phyloP scores from a whole-genome alignment of 148 eudicot genomes.

The Pouteria glomerata region DNA sequence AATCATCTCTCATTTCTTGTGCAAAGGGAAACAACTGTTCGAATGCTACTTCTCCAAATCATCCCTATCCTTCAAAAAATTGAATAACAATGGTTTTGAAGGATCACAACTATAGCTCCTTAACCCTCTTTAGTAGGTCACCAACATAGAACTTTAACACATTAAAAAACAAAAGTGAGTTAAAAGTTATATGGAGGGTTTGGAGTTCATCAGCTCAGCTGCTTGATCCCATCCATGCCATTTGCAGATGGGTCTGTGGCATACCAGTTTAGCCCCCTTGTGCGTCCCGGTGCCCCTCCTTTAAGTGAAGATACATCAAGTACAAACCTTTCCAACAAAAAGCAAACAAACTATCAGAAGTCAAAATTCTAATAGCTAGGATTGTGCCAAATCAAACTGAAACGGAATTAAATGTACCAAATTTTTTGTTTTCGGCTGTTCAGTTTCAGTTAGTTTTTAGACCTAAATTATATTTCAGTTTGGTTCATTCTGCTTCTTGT shows the following conservation, averaged over 20 bases:
- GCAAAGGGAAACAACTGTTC: constrained; percentile 5
- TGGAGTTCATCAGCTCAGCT: constrained; percentile 18
- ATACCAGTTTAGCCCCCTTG: constrained; percentile 37
- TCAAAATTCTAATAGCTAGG: not conserved
- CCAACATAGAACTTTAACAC: not conserved
- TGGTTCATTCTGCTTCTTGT: too few relatives aligned
- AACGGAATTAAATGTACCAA: too few relatives aligned
- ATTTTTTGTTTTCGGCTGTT: too few relatives aligned
- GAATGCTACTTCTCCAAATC: not conserved
- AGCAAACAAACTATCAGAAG: not conserved
- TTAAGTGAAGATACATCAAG: constrained; percentile 41
- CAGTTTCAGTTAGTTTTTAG: too few relatives aligned
- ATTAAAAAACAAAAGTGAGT: not conserved
- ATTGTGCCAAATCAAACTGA: not conserved
- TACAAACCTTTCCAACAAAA: constrained; percentile 20
- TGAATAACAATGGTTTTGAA: not conserved
- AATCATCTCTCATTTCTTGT: constrained; percentile 3
- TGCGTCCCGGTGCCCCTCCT: constrained; percentile 60
- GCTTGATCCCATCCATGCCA: constrained; percentile 12
- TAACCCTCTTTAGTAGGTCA: not conserved
- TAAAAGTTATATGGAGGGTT: not conserved
- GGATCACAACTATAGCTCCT: not conserved
- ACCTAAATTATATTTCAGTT: too few relatives aligned
- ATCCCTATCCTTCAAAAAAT: not conserved
- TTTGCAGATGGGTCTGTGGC: constrained; percentile 7